Evolutionary conservation across 2,329 filamentous ascomycete genomes (phyloP).

Genomic region (Zopfia rhizophila): DNA sequence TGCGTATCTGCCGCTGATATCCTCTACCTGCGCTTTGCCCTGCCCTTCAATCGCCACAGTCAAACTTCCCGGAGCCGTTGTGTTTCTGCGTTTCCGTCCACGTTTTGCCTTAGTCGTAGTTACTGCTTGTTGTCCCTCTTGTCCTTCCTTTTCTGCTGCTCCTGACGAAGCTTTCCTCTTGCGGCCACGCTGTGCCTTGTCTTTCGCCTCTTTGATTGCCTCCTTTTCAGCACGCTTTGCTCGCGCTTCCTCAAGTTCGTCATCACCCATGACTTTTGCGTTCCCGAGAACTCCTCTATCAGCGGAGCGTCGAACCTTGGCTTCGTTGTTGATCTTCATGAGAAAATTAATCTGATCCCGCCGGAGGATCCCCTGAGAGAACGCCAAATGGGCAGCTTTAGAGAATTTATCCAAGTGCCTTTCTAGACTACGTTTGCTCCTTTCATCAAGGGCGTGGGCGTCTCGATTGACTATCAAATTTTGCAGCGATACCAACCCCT

Average conservation of each 20-base stretch:
- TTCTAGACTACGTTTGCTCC: constrained; percentile 22
- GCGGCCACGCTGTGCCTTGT: too few species aligned
- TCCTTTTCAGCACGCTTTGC: constrained; percentile 30
- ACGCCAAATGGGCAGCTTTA: constrained; percentile 32
- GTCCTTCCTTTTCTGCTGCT: too few species aligned
- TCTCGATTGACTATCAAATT: constrained; percentile 19
- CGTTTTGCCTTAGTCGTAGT: too few species aligned
- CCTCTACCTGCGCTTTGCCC: too few species aligned
- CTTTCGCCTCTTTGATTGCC: constrained; percentile 23
- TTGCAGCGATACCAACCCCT: constrained; percentile 21
- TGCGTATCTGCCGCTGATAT: too few species aligned
- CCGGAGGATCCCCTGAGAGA: constrained; percentile 28
- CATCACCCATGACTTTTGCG: constrained; percentile 36
- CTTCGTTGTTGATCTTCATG: constrained; percentile 34
- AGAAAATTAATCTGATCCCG: constrained; percentile 37
- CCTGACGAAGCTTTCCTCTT: too few species aligned
- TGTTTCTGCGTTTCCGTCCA: too few species aligned
- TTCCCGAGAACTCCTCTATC: constrained; percentile 28
- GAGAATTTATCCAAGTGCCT: constrained; percentile 14
- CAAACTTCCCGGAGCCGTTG: too few species aligned
- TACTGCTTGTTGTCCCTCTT: too few species aligned
- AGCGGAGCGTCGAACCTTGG: constrained; percentile 30
- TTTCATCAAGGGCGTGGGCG: constrained; percentile 15
- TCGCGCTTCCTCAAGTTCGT: constrained; percentile 30
- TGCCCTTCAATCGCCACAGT: too few species aligned